These are phyloP conservation scores for Gracilaria vermiculophylla DNA, from an alignment of 23 red algal genomes.

Conservation along the genomic window DNA sequence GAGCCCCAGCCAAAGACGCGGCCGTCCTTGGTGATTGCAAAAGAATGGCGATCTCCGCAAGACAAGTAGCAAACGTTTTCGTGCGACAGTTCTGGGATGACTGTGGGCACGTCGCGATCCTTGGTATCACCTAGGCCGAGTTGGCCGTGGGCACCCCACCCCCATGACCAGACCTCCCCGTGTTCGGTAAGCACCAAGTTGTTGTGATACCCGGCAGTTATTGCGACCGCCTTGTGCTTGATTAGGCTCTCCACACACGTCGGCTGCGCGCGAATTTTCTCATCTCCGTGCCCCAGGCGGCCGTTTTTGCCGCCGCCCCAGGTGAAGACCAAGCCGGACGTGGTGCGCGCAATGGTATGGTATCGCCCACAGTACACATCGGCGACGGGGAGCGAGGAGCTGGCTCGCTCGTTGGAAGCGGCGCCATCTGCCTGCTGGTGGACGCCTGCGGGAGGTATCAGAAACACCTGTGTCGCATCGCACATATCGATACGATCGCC, in stretches of 20 bases:
- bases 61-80: constrained; percentile 58
- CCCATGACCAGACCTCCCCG: constrained; percentile 90
- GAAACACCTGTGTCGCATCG: constrained; percentile 59
- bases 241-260: constrained; percentile 57
- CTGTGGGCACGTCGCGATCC: constrained; percentile 66
- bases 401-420: constrained; percentile 2
- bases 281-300: constrained; percentile 85
- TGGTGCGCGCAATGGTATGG: constrained; percentile 83
- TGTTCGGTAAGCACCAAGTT: constrained; percentile 73
- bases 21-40: constrained; percentile 79
- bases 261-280: constrained; percentile 77
- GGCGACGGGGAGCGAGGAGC: constrained; percentile 22
- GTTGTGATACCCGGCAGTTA: constrained; percentile 93
- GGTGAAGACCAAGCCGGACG: constrained; percentile 73
- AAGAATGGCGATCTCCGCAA: constrained; percentile 88
- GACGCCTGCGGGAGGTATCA: constrained; percentile 27
- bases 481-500: constrained; percentile 85
- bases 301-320: constrained; percentile 99
- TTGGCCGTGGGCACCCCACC: constrained; percentile 98
- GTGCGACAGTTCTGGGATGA: constrained; percentile 55
- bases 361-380: constrained; percentile 87
- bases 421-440: not conserved
- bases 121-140: constrained; percentile 82
- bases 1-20: constrained; percentile 89
- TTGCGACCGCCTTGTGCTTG: constrained; percentile 10